These are phyloP conservation scores for Komagataea norvegica DNA, from an alignment of 1,139 yeast species.

Conservation along the genomic window DNA sequence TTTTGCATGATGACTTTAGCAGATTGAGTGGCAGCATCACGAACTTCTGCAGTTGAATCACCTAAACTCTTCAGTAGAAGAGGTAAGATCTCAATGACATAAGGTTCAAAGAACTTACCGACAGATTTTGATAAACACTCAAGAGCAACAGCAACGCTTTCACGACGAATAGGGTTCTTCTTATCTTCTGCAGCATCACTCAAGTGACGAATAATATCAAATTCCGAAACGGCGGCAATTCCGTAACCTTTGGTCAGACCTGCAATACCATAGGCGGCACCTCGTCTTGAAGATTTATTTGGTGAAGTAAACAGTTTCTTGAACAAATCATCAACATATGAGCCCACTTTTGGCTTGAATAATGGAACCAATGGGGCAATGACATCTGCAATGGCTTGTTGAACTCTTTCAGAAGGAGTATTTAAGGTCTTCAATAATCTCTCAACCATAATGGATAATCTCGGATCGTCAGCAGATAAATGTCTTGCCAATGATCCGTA, in stretches of 20 bases:
- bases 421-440: slow-evolving; percentile 70
- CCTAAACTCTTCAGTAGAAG: slow-evolving; percentile 77
- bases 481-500: slow-evolving; percentile 89
- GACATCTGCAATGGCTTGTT: slow-evolving; percentile 79
- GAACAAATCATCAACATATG: slow-evolving; percentile 55
- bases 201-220: slow-evolving; percentile 69
- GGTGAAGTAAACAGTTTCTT: slow-evolving; percentile 51
- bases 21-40: slow-evolving; percentile 84
- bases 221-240: slow-evolving; percentile 66
- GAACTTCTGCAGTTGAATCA: slow-evolving; percentile 77
- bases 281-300: slow-evolving; percentile 61
- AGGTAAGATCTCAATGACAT: slow-evolving; percentile 84
- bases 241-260: slow-evolving; percentile 92
- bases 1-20: slow-evolving; percentile 85
- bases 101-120: slow-evolving; percentile 84
- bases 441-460: slow-evolving; percentile 62
- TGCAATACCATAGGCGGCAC: slow-evolving; percentile 95
- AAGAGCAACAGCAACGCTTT: slow-evolving; percentile 83
- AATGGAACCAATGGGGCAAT: slow-evolving; percentile 74
- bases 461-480: slow-evolving; percentile 55
- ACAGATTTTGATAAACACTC: slow-evolving; percentile 77
- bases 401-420: slow-evolving; percentile 87
- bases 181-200: slow-evolving; percentile 89
- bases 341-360: slow-evolving; percentile 45
- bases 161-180: slow-evolving; percentile 68